phyloP scores from a whole-genome alignment of 2,329 filamentous ascomycete species.

The Ceratocystis albifundus region DNA sequence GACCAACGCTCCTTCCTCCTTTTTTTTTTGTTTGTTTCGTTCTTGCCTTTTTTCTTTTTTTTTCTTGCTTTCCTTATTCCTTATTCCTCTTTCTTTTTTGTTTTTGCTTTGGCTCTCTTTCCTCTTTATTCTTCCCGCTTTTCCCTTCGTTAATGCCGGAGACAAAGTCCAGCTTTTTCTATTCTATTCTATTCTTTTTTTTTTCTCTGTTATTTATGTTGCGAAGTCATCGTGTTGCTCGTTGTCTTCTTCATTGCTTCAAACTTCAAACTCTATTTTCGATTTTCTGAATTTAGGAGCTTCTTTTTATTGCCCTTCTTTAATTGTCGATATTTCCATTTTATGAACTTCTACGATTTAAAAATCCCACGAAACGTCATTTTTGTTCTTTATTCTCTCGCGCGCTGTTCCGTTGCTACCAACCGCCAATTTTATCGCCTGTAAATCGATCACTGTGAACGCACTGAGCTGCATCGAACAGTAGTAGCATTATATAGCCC shows the following conservation, averaged over 20 bases:
- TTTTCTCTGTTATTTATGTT: not conserved
- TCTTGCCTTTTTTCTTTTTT: constrained; percentile 3
- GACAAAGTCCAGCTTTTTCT: not conserved
- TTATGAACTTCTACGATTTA: constrained; percentile 5
- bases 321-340: constrained; percentile 5
- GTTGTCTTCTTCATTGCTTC: constrained; percentile 8
- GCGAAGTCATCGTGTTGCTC: not conserved
- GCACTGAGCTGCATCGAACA: too few species aligned
- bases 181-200: not conserved
- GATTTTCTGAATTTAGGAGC: constrained; percentile 25
- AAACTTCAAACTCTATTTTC: constrained; percentile 22
- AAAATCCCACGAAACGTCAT: constrained; percentile 9
- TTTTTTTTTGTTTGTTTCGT: constrained; percentile 10
- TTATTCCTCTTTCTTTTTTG: constrained; percentile 12
- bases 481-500: too few species aligned
- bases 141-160: not conserved
- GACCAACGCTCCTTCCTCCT: constrained; percentile 12
- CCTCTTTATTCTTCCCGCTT: not conserved
- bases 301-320: constrained; percentile 1
- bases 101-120: not conserved
- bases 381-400: not conserved
- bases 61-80: too few species aligned
- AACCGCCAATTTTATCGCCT: not conserved
- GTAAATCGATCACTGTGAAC: too few species aligned
- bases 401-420: not conserved